A percentile compares a stretch with the other conserved stretches of the same genome.
Conservation (phyloP, 2,329 filamentous ascomycete genomes). For the Verticillium nubilum region DNA sequence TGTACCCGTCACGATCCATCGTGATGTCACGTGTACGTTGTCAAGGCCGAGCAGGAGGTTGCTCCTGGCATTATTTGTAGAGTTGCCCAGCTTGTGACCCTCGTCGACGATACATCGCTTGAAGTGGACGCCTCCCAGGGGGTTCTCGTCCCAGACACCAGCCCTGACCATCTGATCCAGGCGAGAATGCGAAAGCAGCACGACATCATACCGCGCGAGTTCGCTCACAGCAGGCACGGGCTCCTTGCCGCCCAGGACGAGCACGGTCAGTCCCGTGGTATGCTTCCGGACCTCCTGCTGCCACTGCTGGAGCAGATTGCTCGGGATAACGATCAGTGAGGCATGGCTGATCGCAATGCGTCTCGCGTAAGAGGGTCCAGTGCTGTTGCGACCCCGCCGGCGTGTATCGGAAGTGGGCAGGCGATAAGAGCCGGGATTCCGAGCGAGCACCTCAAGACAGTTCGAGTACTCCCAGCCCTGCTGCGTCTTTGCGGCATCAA, state of each 20-base stretch:
- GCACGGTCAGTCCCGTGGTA: conserved; percentile 57
- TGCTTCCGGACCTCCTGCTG: conserved; percentile 74
- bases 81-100: conserved; percentile 77
- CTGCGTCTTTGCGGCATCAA: conserved; percentile 43
- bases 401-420: conserved; percentile 37
- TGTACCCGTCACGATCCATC: conserved; percentile 89
- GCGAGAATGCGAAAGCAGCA: conserved; percentile 69
- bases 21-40: conserved; percentile 57
- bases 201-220: conserved; percentile 64
- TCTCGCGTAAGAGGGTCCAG: background rate
- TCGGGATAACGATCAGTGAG: conserved; percentile 75
- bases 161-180: conserved; percentile 57
- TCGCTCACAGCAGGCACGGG: conserved; percentile 27
- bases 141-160: conserved; percentile 38
- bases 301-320: conserved; percentile 84
- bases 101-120: conserved; percentile 89
- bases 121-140: conserved; percentile 70
- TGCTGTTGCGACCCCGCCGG: conserved; percentile 1
- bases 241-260: conserved; percentile 42
- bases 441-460: conserved; percentile 51
- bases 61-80: conserved; percentile 48
- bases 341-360: conserved; percentile 52
- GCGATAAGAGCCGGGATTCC: conserved; percentile 56
- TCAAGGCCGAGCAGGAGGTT: conserved; percentile 47
- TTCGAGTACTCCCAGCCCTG: conserved; percentile 43